Base-by-base conservation (phyloP, 2,329 filamentous ascomycete species). In the Lachnellula subtilissima region DNA sequence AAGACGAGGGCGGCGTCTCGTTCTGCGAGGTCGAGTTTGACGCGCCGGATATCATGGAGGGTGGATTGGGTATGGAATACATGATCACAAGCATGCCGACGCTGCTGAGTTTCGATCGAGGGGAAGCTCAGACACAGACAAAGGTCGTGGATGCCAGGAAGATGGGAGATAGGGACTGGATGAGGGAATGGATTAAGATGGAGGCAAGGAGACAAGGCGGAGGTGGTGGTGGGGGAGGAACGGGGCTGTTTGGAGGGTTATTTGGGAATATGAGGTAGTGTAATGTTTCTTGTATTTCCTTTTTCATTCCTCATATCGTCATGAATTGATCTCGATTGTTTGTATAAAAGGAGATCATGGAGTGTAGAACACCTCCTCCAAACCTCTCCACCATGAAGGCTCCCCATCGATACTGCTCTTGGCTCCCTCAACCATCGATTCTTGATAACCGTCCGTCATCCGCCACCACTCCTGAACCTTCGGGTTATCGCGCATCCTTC, bases 401-500 rank as follows among this genome's bases (percentile, higher is more conserved):
- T 77, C 77, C 2, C 82, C 84, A 5, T 79, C 76, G 62, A 81
- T 78, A 59, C 82, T 85, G 58, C 77, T 78, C 64, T 74, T 77
- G 2, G 83, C 83, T 0, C 83, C 84, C 0, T 79, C 76, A 1
- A 86, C 80, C 32, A 87, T 68, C 46, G 76, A 79, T 71, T 84
- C 85, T 73, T 92, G 89, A 77, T 85, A 89, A 14, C 77, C 76
- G 70, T 93, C 89, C 50, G 89, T 92, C 84, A 92, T 86, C 56
- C 75, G 75, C 88, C 88, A 93, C 89, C 89, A 93, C 70, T 88
- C 84, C 54, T 83, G 79, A 36, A 92, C 86, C 67, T 85, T 86
- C 1, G 82, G 79, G 64, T 91, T 90, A 55, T 82, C 83, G 1
- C 79, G 78, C 88, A 92, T 91, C 59, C 76, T 78, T 70, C 82